Base-by-base conservation (phyloP, 306 rosid species). In the Dalbergia oliveri region DNA sequence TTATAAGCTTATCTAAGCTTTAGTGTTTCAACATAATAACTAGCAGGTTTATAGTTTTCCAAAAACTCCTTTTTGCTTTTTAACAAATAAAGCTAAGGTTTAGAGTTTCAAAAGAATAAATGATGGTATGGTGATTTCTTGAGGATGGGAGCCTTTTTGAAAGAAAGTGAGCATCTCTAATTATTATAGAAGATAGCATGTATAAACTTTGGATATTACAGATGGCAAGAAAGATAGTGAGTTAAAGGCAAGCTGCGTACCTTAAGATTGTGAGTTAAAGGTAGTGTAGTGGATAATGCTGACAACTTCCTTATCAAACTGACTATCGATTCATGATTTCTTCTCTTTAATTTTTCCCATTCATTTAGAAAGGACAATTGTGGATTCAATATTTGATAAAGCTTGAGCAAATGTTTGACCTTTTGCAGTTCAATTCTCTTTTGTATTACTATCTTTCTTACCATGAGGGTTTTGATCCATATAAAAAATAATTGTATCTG, bases 331-430 rank as follows among this genome's bases (percentile, higher is more conserved):
- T 92, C 92, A 81, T 88, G 83, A 75, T 92, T 88, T 58, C 76
- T 88, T 70, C 26, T 88, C 73, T 94, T 95, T 44, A 94, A 12
- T 84, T 88, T 84, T 8, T 73, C 74, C 98, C 97, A 91, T 33
- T 90, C 85, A 39, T 56, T 77, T 0, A 94, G 89, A 66, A 87
- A 83, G 26, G 21, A 62, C 11, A 90, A 64, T 62, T 94, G 95
- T 67, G 91, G 89, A 45, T 75, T 75, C 53, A 91, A 9, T 60
- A 92, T 85, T 59, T 61, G 72, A 59, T 86, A 85, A 33, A 87
- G 62, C 82, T 90, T 90, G 10, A 89, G 84, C 83, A 79, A 77
- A 47, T 79, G 83, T 81, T 59, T 82, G 18, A 88, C 59, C n/a
- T 78, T 90, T 66, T 83, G 81, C 63, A 87, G 50, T 64, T 90